These are phyloP conservation scores for Russula emetica DNA, from an alignment of 768 basidiomycete species.

Conservation along the genomic window DNA sequence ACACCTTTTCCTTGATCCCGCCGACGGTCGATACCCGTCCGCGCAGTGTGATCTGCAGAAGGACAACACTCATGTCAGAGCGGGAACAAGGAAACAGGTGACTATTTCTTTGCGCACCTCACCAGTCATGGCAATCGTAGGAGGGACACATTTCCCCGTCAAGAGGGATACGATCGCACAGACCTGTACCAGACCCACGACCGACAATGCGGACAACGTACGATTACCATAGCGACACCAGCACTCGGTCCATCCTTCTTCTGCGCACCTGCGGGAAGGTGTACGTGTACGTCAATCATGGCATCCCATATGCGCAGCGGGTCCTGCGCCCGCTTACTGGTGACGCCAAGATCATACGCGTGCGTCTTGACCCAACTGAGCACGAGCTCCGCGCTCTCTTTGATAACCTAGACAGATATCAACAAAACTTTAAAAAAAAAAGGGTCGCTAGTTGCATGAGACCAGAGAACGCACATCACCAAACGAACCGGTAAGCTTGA, in stretches of 20 bases:
- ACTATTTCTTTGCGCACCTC: too few species aligned
- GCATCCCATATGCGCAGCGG: conserved; percentile 65
- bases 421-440: too few species aligned
- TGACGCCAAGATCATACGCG: conserved; percentile 75
- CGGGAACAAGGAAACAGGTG: too few species aligned
- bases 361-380: conserved; percentile 92
- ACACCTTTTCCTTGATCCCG: too few species aligned
- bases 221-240: conserved; percentile 86
- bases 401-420: conserved; percentile 45
- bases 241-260: conserved; percentile 94
- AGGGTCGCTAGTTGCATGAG: too few species aligned
- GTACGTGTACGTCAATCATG: conserved; percentile 80
- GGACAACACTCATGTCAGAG: background rate
- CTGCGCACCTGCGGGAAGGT: conserved; percentile 84
- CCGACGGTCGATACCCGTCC: too few species aligned
- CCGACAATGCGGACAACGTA: too few species aligned
- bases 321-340: conserved; percentile 62
- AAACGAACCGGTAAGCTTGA: conserved; percentile 77
- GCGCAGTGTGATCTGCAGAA: conserved; percentile 60
- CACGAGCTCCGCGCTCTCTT: conserved; percentile 86
- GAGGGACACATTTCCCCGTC: conserved; percentile 66
- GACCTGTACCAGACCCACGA: conserved; percentile 44
- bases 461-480: conserved; percentile 66
- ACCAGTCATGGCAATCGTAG: conserved; percentile 83
- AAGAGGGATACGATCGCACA: conserved; percentile 85